Evolutionary conservation across 805 yeast species (phyloP).

Genomic region (Yamadazyma takamatsuzukensis): DNA sequence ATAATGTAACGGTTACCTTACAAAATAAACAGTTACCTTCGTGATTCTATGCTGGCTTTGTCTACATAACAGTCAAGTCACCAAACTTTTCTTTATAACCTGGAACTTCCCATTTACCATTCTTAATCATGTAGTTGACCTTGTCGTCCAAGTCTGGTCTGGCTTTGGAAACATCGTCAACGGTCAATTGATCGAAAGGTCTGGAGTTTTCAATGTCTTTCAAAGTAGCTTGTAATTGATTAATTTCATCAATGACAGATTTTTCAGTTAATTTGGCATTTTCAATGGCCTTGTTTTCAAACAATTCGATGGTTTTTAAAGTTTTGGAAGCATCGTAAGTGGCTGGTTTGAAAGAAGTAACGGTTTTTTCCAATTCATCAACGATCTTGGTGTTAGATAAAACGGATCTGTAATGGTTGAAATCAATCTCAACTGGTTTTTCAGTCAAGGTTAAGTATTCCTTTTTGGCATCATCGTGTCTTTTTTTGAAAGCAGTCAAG

Average conservation of each 20-base stretch:
- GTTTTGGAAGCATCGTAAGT: constrained; percentile 86
- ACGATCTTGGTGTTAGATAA: constrained; percentile 81
- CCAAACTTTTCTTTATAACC: constrained; percentile 99
- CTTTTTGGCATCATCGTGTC: constrained; percentile 97
- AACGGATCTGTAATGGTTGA: constrained; percentile 69
- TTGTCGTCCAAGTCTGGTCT: constrained; percentile 97
- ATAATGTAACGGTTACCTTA: neutral
- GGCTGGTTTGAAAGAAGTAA: constrained; percentile 73
- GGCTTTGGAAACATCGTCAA: constrained; percentile 90
- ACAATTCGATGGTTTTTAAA: constrained; percentile 85
- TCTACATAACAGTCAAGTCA: constrained; percentile 86
- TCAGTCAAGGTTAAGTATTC: constrained; percentile 63
- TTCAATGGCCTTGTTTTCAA: constrained; percentile 92
- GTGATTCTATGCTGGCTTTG: neutral
- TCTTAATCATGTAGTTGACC: constrained; percentile 89
- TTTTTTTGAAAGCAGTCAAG: constrained; percentile 90
- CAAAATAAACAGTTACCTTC: constrained; percentile 85
- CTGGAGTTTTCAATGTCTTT: constrained; percentile 94
- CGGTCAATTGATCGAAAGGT: constrained; percentile 95
- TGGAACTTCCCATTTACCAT: constrained; percentile 97
- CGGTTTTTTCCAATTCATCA: constrained; percentile 74
- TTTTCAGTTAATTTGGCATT: constrained; percentile 92
- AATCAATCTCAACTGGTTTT: constrained; percentile 79
- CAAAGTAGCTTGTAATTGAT: constrained; percentile 81
- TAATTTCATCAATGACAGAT: constrained; percentile 81